Evolutionary conservation across 805 yeast species (phyloP).

Genomic region (Candida tallmaniae): DNA sequence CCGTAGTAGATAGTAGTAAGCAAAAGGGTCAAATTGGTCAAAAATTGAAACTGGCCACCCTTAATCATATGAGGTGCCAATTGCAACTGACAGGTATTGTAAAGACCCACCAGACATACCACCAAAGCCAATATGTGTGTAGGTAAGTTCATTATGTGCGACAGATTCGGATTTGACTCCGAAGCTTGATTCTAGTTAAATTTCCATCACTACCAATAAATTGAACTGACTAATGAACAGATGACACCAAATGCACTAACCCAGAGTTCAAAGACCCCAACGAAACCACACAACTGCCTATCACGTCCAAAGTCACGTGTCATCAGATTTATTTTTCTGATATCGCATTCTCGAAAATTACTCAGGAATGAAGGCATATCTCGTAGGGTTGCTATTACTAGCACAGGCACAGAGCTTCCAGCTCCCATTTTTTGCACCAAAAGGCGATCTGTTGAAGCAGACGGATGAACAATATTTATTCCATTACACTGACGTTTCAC

Average conservation of each 20-base stretch:
- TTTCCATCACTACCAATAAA: too few species aligned
- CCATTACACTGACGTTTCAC: constrained; percentile 8
- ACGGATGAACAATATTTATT: too few species aligned
- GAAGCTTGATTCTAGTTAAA: too few species aligned
- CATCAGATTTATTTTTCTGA: too few species aligned
- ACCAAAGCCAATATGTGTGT: background rate
- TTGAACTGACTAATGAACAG: too few species aligned
- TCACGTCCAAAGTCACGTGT: too few species aligned
- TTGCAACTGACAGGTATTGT: constrained; percentile 7
- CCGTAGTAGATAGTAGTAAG: constrained; percentile 5
- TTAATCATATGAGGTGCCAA: constrained; percentile 17
- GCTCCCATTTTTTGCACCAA: constrained; percentile 1
- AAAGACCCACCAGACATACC: constrained; percentile 1
- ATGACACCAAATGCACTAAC: too few species aligned
- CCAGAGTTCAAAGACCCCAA: too few species aligned
- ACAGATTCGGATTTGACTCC: too few species aligned
- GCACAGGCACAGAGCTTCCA: constrained; percentile 1
- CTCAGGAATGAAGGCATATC: background rate
- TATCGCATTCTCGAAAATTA: too few species aligned
- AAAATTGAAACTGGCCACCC: constrained; percentile 22
- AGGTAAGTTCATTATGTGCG: too few species aligned
- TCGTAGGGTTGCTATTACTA: background rate
- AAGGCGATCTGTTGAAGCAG: background rate
- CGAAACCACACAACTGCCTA: too few species aligned
- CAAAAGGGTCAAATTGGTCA: constrained; percentile 19